Base-by-base conservation (phyloP, 306 rosid genomes). In the Rosa persica region DNA sequence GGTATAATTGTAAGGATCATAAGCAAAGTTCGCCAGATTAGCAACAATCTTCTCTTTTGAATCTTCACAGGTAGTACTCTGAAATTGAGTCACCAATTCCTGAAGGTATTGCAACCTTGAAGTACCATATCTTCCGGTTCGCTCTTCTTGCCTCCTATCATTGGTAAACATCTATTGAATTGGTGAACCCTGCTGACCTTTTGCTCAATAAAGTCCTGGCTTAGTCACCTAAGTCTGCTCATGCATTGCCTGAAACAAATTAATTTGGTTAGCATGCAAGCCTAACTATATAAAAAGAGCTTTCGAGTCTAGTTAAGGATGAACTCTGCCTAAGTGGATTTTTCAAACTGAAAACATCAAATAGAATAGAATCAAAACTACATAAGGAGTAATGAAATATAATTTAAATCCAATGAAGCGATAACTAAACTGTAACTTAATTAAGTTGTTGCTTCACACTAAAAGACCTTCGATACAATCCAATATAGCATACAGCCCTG, bases 11-110 rank as follows among this genome's bases (percentile, higher is more conserved):
- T 90, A 94, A 74, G 98, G 98, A 86, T 94, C 97, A 83, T 94
- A 94, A 57, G 97, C 93, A 60, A 94, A 94, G 91, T 94, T 92
- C 12, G 95, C 98, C 83, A 94, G 84, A 82, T 92, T 90, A 51
- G 95, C 96, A 74, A 84, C 89, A 70, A 88, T 75, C 84, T 76
- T 92, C 81, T 94, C 98, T 88, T 81, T 90, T 44, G 87, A 80
- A 84, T 87, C 97, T 92, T 90, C 39, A 51, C 81, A 74, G 83
- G 78, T 76, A 19, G 7, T 82, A 76, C 73, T 94, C 88, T 89
- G 97, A 84, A 90, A 92, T 81, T 86, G 90, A 83, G 68, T 78
- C 78, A 90, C 93, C 86, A 94, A 58, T 75, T 92, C 96, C 92
- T 88, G 97, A 69, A 94, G 94, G 80, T 89, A 92, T 76, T 89